These are phyloP conservation scores for Calonectria naviculata DNA, from an alignment of 2,329 filamentous ascomycete genomes.

Conservation along the genomic window DNA sequence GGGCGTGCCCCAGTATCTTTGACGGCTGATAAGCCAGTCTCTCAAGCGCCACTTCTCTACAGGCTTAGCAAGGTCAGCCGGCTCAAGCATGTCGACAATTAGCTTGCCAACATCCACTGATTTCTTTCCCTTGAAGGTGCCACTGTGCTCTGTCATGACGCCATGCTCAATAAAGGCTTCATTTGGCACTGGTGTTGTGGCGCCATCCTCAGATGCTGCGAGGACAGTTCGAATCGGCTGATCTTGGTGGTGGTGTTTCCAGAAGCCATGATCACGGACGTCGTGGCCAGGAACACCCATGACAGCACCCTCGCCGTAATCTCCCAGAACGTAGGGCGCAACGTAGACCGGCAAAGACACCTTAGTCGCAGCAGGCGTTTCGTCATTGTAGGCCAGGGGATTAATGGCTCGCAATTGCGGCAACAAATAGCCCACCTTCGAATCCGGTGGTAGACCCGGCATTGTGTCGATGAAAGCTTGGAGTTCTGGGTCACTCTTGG, in stretches of 20 bases:
- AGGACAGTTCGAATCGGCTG: slow-evolving; percentile 74
- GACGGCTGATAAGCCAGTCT: slow-evolving; percentile 93
- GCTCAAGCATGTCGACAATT: slow-evolving; percentile 68
- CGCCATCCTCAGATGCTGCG: slow-evolving; percentile 59
- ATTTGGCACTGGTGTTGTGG: slow-evolving; percentile 54
- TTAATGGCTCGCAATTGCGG: slow-evolving; percentile 71
- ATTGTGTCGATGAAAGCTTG: slow-evolving; percentile 76
- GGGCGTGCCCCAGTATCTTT: slow-evolving; percentile 91
- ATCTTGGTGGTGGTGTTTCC: slow-evolving; percentile 74
- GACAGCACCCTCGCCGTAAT: slow-evolving; percentile 88
- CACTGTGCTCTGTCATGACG: slow-evolving; percentile 73
- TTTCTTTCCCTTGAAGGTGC: slow-evolving; percentile 70
- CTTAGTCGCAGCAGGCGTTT: slow-evolving; percentile 62
- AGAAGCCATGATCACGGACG: slow-evolving; percentile 81
- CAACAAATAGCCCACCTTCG: slow-evolving; percentile 76
- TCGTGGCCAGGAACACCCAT: slow-evolving; percentile 95
- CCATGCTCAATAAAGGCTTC: slow-evolving; percentile 75
- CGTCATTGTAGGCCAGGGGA: slow-evolving; percentile 69
- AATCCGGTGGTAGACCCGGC: slow-evolving; percentile 63
- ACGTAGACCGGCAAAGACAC: slow-evolving; percentile 79
- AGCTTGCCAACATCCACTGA: slow-evolving; percentile 71
- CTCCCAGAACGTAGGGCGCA: slow-evolving; percentile 85
- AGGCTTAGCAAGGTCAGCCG: slow-evolving; percentile 67
- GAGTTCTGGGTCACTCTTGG: slow-evolving; percentile 69
- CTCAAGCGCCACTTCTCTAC: slow-evolving; percentile 82